Evolutionary conservation across 148 eudicot species (phyloP).

Genomic region (Rhododendron kiyosumense): DNA sequence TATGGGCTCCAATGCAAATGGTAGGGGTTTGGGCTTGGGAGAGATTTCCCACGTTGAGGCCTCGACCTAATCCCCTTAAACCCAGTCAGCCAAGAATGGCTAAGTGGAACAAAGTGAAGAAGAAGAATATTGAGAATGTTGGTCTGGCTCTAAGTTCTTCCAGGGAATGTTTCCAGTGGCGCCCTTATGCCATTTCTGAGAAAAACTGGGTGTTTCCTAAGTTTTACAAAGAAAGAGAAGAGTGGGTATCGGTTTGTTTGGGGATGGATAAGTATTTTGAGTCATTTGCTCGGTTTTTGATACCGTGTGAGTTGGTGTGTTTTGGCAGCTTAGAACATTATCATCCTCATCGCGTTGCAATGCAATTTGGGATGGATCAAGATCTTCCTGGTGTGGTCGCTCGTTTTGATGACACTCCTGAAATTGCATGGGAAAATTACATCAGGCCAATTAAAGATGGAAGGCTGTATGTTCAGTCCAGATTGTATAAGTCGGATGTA

Average conservation of each 20-base stretch:
- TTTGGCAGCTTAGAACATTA: constrained; percentile 36
- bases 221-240: constrained; percentile 18
- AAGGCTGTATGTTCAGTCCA: constrained; percentile 10
- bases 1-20: constrained; percentile 33
- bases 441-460: constrained; percentile 6
- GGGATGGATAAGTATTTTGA: constrained; percentile 15
- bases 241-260: constrained; percentile 12
- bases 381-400: constrained; percentile 23
- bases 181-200: constrained; percentile 30
- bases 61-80: constrained; percentile 15
- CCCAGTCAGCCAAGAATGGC: constrained; percentile 34
- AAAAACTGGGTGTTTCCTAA: constrained; percentile 7
- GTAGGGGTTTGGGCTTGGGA: constrained; percentile 71
- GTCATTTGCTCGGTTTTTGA: constrained; percentile 29
- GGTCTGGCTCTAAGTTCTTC: neutral
- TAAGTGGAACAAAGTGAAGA: constrained; percentile 30
- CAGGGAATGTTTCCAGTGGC: constrained; percentile 21
- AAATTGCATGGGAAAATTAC: constrained; percentile 21
- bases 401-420: neutral
- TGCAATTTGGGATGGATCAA: constrained; percentile 56
- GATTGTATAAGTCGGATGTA: constrained; percentile 8
- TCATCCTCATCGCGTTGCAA: constrained; percentile 42
- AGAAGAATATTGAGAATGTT: constrained; percentile 1
- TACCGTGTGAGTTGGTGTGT: constrained; percentile 37
- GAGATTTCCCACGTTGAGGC: constrained; percentile 36